These are phyloP conservation scores for Raddia distichophylla DNA, from an alignment of 176 grass and related monocot species.

Conservation along the genomic window DNA sequence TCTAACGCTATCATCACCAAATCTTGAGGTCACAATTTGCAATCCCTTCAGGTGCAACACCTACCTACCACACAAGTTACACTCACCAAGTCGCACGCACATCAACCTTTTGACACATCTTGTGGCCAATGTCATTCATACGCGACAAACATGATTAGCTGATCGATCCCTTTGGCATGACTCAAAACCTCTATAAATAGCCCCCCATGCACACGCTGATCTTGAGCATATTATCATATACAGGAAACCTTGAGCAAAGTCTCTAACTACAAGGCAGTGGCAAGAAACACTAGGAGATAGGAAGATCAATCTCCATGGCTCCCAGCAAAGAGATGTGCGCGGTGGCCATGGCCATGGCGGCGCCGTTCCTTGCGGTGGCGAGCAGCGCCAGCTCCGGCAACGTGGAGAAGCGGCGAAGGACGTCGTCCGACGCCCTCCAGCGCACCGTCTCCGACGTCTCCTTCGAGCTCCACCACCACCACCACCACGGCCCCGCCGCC, in stretches of 20 bases:
- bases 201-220: not conserved
- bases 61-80: slow-evolving; percentile 45
- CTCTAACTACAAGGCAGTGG: not conserved
- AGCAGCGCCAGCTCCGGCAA: slow-evolving; percentile 16
- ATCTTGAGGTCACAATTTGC: slow-evolving; percentile 36
- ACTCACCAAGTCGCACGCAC: slow-evolving; percentile 48
- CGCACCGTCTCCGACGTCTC: slow-evolving; percentile 82
- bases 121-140: slow-evolving; percentile 36
- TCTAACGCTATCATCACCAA: slow-evolving; percentile 4
- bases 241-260: not conserved
- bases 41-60: not conserved
- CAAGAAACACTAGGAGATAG: slow-evolving; percentile 11
- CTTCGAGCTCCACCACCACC: slow-evolving; percentile 66
- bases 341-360: slow-evolving; percentile 51
- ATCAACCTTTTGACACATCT: slow-evolving; percentile 37
- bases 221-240: slow-evolving; percentile 7
- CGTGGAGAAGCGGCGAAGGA: slow-evolving; percentile 58
- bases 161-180: not conserved
- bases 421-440: slow-evolving; percentile 73
- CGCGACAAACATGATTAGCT: not conserved
- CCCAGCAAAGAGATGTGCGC: slow-evolving; percentile 50
- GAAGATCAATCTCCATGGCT: slow-evolving; percentile 27
- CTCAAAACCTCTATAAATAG: slow-evolving; percentile 47
- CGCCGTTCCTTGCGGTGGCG: slow-evolving; percentile 48
- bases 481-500: slow-evolving; percentile 36